These are phyloP conservation scores for Kalaharituber pfeilii DNA, from an alignment of 2,329 filamentous ascomycete species.

Conservation along the genomic window DNA sequence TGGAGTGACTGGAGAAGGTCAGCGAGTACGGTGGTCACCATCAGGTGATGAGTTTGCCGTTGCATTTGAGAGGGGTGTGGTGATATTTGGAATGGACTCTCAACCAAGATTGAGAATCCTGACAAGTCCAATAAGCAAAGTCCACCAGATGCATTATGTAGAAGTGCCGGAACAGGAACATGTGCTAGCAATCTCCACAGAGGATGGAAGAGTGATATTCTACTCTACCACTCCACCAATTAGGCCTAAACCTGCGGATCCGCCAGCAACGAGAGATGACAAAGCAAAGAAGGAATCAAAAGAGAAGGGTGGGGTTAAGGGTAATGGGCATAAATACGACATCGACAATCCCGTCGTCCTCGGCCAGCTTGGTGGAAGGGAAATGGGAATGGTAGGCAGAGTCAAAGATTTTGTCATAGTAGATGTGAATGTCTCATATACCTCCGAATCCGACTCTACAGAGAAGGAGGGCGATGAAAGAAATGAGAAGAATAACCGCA, in stretches of 20 bases:
- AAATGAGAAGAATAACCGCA: slow-evolving; percentile 28
- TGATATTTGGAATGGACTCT: slow-evolving; percentile 79
- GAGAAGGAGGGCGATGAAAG: too few species aligned
- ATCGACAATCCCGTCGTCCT: slow-evolving; percentile 44
- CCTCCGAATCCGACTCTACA: slow-evolving; percentile 22
- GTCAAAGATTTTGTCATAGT: slow-evolving; percentile 79
- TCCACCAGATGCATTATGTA: slow-evolving; percentile 68
- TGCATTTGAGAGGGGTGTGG: slow-evolving; percentile 66
- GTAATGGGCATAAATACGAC: too few species aligned
- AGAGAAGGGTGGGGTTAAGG: slow-evolving; percentile 29
- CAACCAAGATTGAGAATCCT: slow-evolving; percentile 58
- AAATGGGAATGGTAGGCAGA: slow-evolving; percentile 47
- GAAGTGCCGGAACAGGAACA: slow-evolving; percentile 20
- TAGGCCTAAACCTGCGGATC: slow-evolving; percentile 24
- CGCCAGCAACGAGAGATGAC: slow-evolving; percentile 24
- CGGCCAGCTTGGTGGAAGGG: slow-evolving; percentile 61
- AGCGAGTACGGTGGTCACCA: slow-evolving; percentile 62
- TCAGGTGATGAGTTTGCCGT: slow-evolving; percentile 72
- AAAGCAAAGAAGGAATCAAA: slow-evolving; percentile 31
- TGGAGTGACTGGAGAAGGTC: slow-evolving; percentile 47
- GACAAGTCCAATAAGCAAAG: slow-evolving; percentile 52
- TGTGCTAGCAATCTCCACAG: slow-evolving; percentile 62
- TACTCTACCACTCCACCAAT: slow-evolving; percentile 43
- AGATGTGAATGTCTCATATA: slow-evolving; percentile 9
- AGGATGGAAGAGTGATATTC: slow-evolving; percentile 75